Evolutionary conservation across 192 early-diverging fungal genomes (phyloP), one percentile per base, ranked within the genome.

Genomic region (Coemansia sp.): DNA sequence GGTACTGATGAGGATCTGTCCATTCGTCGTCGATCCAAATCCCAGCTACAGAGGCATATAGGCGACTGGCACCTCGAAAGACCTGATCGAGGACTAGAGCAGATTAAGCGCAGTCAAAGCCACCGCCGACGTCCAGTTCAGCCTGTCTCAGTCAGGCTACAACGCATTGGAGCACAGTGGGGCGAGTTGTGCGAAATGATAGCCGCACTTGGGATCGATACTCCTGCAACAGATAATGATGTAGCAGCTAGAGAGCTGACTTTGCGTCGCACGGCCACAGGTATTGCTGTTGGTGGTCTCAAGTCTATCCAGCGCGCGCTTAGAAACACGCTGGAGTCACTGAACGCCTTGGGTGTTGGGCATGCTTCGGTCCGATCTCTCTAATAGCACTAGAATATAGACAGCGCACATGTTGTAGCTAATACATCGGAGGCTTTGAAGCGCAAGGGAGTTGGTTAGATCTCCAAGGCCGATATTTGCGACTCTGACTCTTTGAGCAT

Each of bases 401-500:
- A 48, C 11, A 0, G n/a, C 31, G 2, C 42, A 45, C 25, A 7
- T 8, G 38, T 33, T 25, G 41, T 6, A 18, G 25, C 31, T 61
- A 21, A 18, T 43, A 41, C 8, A 13, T 41, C 8, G 11, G 12
- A 59, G n/a, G 12, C 16, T 59, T 37, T 3, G 16, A 42, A 16
- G 39, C 14, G 38, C n/a, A n/a, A 47, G 7, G n/a, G n/a, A 21
- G n/a, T 20, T n/a, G n/a, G 43, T 26, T 66, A 79, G 14, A 79
- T 34, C 47, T 80, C 77, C 26, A 80, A 16, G 9, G 77, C 59
- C 4, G 72, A 66, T 57, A 80, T 80, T 37, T 70, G 68, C 1
- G 77, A 63, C 28, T 74, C 62, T 0, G 77, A 80, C 31, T 80
- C 72, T 34, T 72, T 74, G 31, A 80, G 62, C 36, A 80, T 57